Evolutionary conservation across 2,329 filamentous ascomycete genomes (phyloP), one percentile per base, ranked within the genome.

Genomic region (Cordyceps fumosorosea): DNA sequence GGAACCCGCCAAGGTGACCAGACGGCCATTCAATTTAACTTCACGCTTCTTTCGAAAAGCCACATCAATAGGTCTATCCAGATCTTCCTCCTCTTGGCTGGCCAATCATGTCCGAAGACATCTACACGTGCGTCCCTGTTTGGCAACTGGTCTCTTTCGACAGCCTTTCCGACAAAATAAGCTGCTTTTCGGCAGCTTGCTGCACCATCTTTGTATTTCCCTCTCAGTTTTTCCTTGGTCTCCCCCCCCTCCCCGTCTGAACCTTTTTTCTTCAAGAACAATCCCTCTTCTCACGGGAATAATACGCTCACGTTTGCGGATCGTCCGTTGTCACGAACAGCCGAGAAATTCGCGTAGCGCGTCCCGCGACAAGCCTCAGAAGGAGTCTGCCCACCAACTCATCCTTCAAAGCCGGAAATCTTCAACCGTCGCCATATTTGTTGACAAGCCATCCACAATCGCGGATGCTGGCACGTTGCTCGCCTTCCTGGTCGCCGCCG

Each of bases 101-200:
- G 26, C 60, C 53, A 62, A 62, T 62, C 52, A 62, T 11, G 6
- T 3, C n/a, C 18, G 14, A 11, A 10, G 2, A 24, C 3, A 18
- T 18, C 3, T 34, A 50, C 60, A 62, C 60, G 60, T 62, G 60
- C 53, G n/a, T 55, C 60, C 53, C 34, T 45, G 22, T 62, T 51
- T 52, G 53, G 60, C 40, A 60, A 37, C n/a, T 60, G 7, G 16
- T n/a, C 22, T 22, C 26, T 29, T 29, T n/a, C 5, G 16, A 42
- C 8, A 29, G 5, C 29, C 26, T 29, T 6, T 3, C 26, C 26
- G 26, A 29, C 3, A 29, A 29, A 29, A 29, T 29, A 29, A 6
- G 3, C 26, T 29, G 6, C 26, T 29, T 29, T 29, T 29, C 26
- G 26, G 16, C 44, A 45, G 44, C 18, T 18, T 45, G 18, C 20